Conservation (phyloP, 352 stramenopile species). For the Globisporangium canariense region DNA sequence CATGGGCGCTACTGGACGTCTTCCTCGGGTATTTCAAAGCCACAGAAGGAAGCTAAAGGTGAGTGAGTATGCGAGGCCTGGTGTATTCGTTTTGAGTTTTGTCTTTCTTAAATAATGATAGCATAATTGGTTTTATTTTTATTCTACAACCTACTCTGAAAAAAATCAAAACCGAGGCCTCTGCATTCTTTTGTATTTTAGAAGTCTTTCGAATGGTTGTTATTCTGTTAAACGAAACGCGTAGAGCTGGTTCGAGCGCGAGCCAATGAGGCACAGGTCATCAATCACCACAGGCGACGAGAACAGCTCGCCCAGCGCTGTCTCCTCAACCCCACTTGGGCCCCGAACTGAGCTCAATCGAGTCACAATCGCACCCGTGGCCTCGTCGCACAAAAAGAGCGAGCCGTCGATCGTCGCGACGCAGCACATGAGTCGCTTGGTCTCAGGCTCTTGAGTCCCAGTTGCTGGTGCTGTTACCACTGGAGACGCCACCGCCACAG, state of each 20-base stretch:
- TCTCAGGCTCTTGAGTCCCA: not conserved
- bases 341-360: not conserved
- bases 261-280: conserved; percentile 44
- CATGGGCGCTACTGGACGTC: conserved; percentile 17
- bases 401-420: conserved; percentile 36
- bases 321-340: too few relatives aligned
- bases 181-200: not conserved
- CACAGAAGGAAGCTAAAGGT: not conserved
- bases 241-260: conserved; percentile 43
- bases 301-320: conserved; percentile 41
- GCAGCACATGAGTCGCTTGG: conserved; percentile 29
- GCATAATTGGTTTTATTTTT: too few relatives aligned
- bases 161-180: not conserved
- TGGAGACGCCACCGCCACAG: not conserved
- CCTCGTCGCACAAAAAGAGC: conserved; percentile 42
- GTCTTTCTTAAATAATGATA: not conserved
- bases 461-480: not conserved
- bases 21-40: conserved; percentile 19
- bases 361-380: conserved; percentile 27
- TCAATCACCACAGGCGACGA: conserved; percentile 49
- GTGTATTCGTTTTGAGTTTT: not conserved
- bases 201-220: not conserved
- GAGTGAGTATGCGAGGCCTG: not conserved
- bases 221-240: conserved; percentile 17
- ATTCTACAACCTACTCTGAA: too few relatives aligned